Percentiles rank a stretch among this genome's conserved stretches.
These are phyloP conservation scores for Ophiostoma fasciatum DNA, from an alignment of 2,329 filamentous ascomycete genomes.

Conservation along the genomic window DNA sequence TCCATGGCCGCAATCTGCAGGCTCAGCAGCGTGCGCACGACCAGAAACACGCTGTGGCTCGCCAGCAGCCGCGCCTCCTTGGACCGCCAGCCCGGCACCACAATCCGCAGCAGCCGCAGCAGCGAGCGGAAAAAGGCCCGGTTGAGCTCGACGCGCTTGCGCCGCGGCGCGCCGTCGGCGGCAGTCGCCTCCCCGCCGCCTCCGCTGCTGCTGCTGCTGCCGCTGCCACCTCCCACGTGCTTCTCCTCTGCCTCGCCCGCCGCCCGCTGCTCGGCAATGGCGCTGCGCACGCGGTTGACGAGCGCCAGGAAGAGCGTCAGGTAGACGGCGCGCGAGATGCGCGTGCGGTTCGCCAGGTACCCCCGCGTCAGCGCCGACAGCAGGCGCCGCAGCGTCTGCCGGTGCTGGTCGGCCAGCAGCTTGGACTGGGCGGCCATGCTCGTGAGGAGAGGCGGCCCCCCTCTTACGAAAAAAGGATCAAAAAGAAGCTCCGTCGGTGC, in stretches of 20 bases:
- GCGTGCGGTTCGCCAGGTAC: conserved; percentile 66
- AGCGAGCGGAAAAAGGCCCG: conserved; percentile 66
- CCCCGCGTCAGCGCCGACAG: conserved; percentile 52
- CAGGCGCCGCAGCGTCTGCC: conserved; percentile 49
- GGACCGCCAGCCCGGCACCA: conserved; percentile 78
- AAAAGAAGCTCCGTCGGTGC: too few species aligned
- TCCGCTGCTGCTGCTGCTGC: conserved; percentile 17
- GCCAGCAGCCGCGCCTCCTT: conserved; percentile 75
- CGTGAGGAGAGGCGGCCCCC: too few species aligned
- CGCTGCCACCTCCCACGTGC: conserved; percentile 50
- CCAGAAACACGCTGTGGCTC: conserved; percentile 86
- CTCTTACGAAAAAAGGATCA: too few species aligned
- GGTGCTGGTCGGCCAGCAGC: conserved; percentile 31
- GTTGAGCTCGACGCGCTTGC: conserved; percentile 83
- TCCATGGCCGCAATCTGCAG: conserved; percentile 94
- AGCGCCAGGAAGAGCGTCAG: conserved; percentile 68
- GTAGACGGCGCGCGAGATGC: conserved; percentile 73
- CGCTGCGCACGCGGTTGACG: conserved; percentile 76
- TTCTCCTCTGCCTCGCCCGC: conserved; percentile 46
- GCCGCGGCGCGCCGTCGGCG: conserved; percentile 20
- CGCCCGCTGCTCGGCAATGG: conserved; percentile 74
- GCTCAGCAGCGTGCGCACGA: conserved; percentile 81
- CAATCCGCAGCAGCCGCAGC: conserved; percentile 65
- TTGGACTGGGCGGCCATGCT: conserved; percentile 50
- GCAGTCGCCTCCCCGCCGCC: not conserved